Percentiles rank a stretch among this genome's conserved stretches.
These are phyloP conservation scores for Hysterangium stoloniferum DNA, from an alignment of 768 basidiomycete species.

Conservation along the genomic window DNA sequence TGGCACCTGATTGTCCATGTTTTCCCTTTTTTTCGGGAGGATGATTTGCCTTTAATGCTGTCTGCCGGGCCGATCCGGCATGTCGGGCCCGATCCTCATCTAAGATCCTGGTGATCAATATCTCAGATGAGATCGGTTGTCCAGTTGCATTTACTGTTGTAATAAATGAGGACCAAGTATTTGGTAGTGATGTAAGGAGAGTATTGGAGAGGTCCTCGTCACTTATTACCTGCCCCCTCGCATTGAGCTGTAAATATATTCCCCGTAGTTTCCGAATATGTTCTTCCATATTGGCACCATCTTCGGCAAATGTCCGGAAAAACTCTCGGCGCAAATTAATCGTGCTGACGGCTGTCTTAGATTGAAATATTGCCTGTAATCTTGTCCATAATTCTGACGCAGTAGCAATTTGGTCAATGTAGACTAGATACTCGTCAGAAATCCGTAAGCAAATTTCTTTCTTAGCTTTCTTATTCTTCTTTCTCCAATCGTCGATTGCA, in stretches of 20 bases:
- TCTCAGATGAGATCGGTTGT: conserved; percentile 13
- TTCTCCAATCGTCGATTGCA: too few species aligned
- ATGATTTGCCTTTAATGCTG: not conserved
- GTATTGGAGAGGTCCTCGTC: conserved; percentile 26
- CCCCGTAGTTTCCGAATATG: conserved; percentile 25
- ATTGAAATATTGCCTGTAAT: too few species aligned
- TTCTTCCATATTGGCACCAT: conserved; percentile 25
- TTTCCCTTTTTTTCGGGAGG: not conserved
- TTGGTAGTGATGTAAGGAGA: conserved; percentile 26
- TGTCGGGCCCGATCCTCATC: not conserved
- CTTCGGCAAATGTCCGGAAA: conserved; percentile 21
- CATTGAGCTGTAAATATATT: conserved; percentile 21
- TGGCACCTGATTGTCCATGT: not conserved
- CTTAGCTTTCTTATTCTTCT: too few species aligned
- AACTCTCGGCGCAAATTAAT: conserved; percentile 22
- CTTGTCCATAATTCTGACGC: too few species aligned
- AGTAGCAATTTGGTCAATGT: too few species aligned
- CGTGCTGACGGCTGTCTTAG: too few species aligned
- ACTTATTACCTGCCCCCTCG: conserved; percentile 18
- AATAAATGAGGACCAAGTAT: conserved; percentile 28
- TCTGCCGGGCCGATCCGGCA: not conserved
- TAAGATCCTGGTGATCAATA: not conserved
- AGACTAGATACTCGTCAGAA: too few species aligned
- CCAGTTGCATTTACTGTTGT: conserved; percentile 16
- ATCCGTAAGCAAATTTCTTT: too few species aligned